phyloP scores from a whole-genome alignment of 148 eudicot genomes.

The Nyssa sinensis region DNA sequence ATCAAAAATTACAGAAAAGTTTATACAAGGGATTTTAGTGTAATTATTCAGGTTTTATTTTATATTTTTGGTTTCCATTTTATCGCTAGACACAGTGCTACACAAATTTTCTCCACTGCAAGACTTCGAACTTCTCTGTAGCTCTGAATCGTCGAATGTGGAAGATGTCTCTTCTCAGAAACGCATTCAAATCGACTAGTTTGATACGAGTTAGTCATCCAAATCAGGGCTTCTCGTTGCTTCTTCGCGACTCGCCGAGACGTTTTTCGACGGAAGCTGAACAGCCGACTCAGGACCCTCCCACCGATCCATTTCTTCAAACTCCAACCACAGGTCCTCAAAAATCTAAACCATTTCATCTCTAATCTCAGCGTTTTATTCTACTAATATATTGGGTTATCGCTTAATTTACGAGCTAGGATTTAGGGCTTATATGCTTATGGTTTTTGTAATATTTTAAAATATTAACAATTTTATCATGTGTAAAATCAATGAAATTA shows the following conservation, averaged over 20 bases:
- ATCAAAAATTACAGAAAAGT: no score
- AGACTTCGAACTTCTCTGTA: background rate
- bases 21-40: no score
- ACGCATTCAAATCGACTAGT: slow-evolving; percentile 21
- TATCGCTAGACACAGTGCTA: no score
- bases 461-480: background rate
- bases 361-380: background rate
- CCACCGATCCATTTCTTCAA: slow-evolving; percentile 19
- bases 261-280: slow-evolving; percentile 37
- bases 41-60: no score
- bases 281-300: slow-evolving; percentile 16
- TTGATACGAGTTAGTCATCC: slow-evolving; percentile 11
- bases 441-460: background rate
- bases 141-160: background rate
- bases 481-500: background rate
- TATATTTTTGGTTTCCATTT: no score
- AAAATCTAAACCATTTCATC: background rate
- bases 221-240: slow-evolving; percentile 12
- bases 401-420: background rate
- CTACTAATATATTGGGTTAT: background rate
- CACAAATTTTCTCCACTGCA: no score
- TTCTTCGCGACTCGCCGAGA: slow-evolving; percentile 15
- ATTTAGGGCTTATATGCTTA: slow-evolving; percentile 6
- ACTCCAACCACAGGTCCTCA: slow-evolving; percentile 22
- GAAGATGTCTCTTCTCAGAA: slow-evolving; percentile 34